A percentile compares a stretch with the other conserved stretches of the same genome.
Evolutionary conservation across 495 filamentous ascomycete species (phyloP).

Genomic region (Podospora comata): DNA sequence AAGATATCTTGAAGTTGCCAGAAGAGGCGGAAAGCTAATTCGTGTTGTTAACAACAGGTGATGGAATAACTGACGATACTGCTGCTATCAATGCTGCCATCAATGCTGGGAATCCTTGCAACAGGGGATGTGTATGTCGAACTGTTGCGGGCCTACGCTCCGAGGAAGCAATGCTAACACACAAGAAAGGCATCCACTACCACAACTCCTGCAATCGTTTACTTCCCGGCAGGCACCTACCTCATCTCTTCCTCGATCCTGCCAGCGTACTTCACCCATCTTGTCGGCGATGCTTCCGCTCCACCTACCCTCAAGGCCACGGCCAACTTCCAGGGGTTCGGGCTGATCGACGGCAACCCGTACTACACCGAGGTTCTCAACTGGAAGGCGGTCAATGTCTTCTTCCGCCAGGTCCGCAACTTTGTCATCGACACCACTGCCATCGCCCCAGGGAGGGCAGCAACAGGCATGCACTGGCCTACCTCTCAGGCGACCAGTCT

Average conservation of each 20-base stretch:
- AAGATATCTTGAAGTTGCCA: constrained; percentile 12
- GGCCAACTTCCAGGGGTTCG: constrained; percentile 59
- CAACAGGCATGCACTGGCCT: constrained; percentile 75
- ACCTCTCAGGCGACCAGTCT: constrained; percentile 72
- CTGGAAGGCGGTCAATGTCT: constrained; percentile 65
- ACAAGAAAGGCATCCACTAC: constrained; percentile 57
- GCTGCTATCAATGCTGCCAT: constrained; percentile 81
- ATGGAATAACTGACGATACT: constrained; percentile 70
- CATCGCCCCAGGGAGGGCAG: constrained; percentile 51
- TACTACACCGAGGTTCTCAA: constrained; percentile 55
- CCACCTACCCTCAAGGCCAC: constrained; percentile 59
- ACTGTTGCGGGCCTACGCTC: not conserved
- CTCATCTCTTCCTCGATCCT: constrained; percentile 61
- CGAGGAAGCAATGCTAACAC: not conserved
- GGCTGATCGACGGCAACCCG: constrained; percentile 66
- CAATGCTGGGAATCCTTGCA: constrained; percentile 71
- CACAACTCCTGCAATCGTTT: constrained; percentile 69
- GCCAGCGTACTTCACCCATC: constrained; percentile 62
- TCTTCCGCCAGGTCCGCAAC: constrained; percentile 75
- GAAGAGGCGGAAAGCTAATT: not conserved
- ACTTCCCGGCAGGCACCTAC: constrained; percentile 79
- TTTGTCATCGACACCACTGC: constrained; percentile 69
- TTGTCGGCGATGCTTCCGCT: constrained; percentile 46
- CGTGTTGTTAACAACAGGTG: constrained; percentile 27
- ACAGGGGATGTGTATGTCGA: constrained; percentile 57